Percentiles rank a stretch among this genome's conserved stretches.
Evolutionary conservation across 805 yeast species (phyloP).

Genomic region (Nakazawaea peltata): DNA sequence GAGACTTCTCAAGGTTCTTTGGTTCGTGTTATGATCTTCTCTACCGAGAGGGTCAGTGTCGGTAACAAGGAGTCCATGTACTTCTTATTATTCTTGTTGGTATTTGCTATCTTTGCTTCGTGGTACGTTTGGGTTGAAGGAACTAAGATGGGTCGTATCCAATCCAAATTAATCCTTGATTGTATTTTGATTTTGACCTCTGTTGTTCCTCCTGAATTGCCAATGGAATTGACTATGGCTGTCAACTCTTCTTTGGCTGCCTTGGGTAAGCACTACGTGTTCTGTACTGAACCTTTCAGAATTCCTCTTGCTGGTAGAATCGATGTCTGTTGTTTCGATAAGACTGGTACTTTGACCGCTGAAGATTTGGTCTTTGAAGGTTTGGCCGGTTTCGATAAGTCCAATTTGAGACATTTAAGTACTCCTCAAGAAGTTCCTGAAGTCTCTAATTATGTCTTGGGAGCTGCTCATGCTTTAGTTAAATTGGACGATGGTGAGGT

Average conservation of each 20-base stretch:
- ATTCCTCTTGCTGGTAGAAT: constrained; percentile 97
- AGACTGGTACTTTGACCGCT: constrained; percentile 96
- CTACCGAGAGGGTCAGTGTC: constrained; percentile 93
- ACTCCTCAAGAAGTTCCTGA: constrained; percentile 57
- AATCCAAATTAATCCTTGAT: constrained; percentile 87
- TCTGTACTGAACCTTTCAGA: constrained; percentile 98
- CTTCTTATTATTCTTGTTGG: constrained; percentile 81
- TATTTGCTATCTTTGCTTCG: constrained; percentile 91
- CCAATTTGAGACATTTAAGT: constrained; percentile 46
- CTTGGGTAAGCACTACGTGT: constrained; percentile 77
- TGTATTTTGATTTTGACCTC: constrained; percentile 95
- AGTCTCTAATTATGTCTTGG: constrained; percentile 65
- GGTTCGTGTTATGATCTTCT: constrained; percentile 95
- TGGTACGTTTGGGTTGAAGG: constrained; percentile 99
- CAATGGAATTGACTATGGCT: constrained; percentile 98
- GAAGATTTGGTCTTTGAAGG: constrained; percentile 97
- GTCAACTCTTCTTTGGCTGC: constrained; percentile 89
- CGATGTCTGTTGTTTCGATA: constrained; percentile 97
- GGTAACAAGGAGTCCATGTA: constrained; percentile 92
- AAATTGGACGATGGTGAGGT: constrained; percentile 92
- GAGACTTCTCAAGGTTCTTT: constrained; percentile 97
- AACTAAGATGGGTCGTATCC: constrained; percentile 89
- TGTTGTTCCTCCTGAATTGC: constrained; percentile 97
- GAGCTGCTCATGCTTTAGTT: constrained; percentile 95
- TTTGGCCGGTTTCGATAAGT: constrained; percentile 63